Base-by-base conservation (phyloP, 306 rosid genomes). In the Quillaja saponaria region DNA sequence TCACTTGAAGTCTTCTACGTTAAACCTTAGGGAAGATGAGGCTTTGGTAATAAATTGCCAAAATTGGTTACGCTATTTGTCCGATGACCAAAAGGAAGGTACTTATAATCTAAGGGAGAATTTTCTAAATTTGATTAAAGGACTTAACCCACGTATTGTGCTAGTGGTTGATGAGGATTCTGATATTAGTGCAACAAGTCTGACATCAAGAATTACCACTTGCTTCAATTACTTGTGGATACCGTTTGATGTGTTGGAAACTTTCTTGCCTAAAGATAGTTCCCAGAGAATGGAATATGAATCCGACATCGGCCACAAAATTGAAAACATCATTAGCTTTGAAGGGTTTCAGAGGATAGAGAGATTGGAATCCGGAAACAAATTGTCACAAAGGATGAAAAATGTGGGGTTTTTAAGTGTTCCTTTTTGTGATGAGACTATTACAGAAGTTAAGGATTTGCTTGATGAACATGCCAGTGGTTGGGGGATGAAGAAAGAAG, bases 401-500 rank as follows among this genome's bases (percentile, higher is more conserved):
- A 74, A 72, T 64, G 75, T 62, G 0, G 96, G 98, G 0, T 86
- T 73, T 53, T 51, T 70, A 10, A 78, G 82, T 67, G 61, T 78
- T 13, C 74, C 83, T 6, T 88, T 92, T 58, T 67, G 81, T 25
- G 96, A 88, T 40, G 95, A 83, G 58, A 83, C 90, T 10, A 66
- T 74, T 13, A 63, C 35, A 35, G 96, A 88, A 67, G 94, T 88
- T 18, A 89, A 84, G 73, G 79, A 16, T 6, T 83, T 88, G 91
- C 79, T 92, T 19, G 95, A 90, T 61, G 98, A 89, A 58, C 96
- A 92, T 69, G 96, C 96, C n/a, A 84, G 90, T 68, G 98, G 95
- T 8, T 92, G 98, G 98, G 98, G 96, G 1, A 88, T 92, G 98
- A 92, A 92, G 72, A 84, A 76, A 39, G 96, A 92, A 65, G 98